Evolutionary conservation across 176 grass and related monocot genomes (phyloP).

Genomic region (Juncus effusus): DNA sequence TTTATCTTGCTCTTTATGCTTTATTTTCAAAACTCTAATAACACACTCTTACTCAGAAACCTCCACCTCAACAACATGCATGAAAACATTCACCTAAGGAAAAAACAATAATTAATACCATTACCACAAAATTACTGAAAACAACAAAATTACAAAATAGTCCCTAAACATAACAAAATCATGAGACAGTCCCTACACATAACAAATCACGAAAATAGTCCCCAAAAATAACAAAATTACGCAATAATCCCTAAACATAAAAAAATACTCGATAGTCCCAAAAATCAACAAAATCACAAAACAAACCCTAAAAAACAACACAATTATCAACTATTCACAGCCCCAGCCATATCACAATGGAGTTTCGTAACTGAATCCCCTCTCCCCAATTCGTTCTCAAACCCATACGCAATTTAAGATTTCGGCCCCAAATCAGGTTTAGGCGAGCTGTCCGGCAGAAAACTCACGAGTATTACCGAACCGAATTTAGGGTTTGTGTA

Average conservation of each 20-base stretch:
- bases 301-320: too few relatives aligned
- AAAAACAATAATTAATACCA: too few relatives aligned
- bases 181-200: too few relatives aligned
- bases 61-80: constrained; percentile 45
- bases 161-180: too few relatives aligned
- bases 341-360: constrained; percentile 86
- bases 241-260: too few relatives aligned
- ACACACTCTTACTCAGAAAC: neutral
- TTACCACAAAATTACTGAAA: too few relatives aligned
- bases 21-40: constrained; percentile 41
- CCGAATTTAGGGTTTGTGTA: constrained; percentile 74
- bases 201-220: too few relatives aligned
- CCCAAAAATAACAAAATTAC: neutral
- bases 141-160: constrained; percentile 15
- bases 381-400: constrained; percentile 60
- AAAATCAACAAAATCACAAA: too few relatives aligned
- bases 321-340: constrained; percentile 45
- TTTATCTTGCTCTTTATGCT: constrained; percentile 44
- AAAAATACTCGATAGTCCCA: too few relatives aligned
- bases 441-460: constrained; percentile 43
- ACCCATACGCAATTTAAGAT: constrained; percentile 75
- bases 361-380: constrained; percentile 86
- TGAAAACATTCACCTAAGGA: constrained; percentile 85
- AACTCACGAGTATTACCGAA: constrained; percentile 58
- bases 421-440: constrained; percentile 78